These are phyloP conservation scores for Oenanthe javanica DNA, from an alignment of 140 eudicot genomes.

Conservation along the genomic window DNA sequence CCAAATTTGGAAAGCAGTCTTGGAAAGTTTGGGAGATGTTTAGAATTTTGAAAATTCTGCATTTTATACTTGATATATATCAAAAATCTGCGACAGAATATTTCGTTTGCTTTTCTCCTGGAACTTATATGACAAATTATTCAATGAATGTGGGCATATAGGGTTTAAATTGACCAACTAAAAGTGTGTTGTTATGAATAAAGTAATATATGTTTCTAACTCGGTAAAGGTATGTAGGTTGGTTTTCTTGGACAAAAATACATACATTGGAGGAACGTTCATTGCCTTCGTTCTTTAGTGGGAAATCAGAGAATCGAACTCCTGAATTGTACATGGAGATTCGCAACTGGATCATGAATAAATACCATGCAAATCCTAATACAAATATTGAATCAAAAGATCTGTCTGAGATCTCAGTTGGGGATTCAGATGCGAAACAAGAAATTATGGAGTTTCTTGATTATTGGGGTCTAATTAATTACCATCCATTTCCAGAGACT, in stretches of 20 bases:
- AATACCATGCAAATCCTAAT: slow-evolving; percentile 56
- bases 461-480: slow-evolving; percentile 97
- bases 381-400: slow-evolving; percentile 52
- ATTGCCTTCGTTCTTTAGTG: slow-evolving; percentile 81
- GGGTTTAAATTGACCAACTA: neutral
- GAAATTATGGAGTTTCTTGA: slow-evolving; percentile 92
- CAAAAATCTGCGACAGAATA: neutral
- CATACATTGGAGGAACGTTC: slow-evolving; percentile 77
- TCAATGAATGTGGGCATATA: neutral
- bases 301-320: slow-evolving; percentile 62
- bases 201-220: neutral
- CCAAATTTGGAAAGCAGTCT: neutral
- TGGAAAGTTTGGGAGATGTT: neutral
- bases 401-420: slow-evolving; percentile 66
- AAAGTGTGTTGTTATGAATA: neutral
- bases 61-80: neutral
- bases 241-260: slow-evolving; percentile 86
- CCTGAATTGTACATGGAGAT: slow-evolving; percentile 74
- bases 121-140: neutral
- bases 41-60: neutral
- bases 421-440: slow-evolving; percentile 63
- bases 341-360: slow-evolving; percentile 75
- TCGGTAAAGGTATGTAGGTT: slow-evolving; percentile 44
- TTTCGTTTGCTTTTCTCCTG: neutral
- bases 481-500: slow-evolving; percentile 61